Percentiles rank a stretch among this genome's conserved stretches.
Evolutionary conservation across 164 flowering plant genomes (phyloP).

Genomic region (Piper longum): DNA sequence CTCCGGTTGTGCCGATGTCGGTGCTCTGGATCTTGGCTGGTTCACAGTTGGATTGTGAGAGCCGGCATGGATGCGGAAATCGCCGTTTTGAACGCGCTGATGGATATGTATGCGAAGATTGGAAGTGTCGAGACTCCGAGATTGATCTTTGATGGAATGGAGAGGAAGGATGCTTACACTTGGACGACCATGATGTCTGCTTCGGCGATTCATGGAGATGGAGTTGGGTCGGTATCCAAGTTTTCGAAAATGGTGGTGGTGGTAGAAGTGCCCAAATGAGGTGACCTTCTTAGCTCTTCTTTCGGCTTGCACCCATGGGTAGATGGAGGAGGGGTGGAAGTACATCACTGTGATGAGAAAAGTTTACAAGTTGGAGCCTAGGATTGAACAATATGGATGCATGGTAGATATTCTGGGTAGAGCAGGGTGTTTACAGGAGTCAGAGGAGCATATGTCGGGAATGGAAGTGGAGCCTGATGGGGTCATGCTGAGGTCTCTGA

Average conservation of each 20-base stretch:
- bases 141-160: conserved; percentile 16
- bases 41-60: conserved; percentile 11
- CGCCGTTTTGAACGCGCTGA: conserved; percentile 18
- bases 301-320: conserved; percentile 24
- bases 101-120: conserved; percentile 29
- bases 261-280: conserved; percentile 18
- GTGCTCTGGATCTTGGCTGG: conserved; percentile 18
- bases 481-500: neutral
- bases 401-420: conserved; percentile 1
- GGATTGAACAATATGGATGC: conserved; percentile 1
- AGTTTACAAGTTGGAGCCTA: neutral
- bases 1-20: conserved; percentile 19
- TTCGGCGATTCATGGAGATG: conserved; percentile 28
- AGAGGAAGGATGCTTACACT: conserved; percentile 16
- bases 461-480: neutral
- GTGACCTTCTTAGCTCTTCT: conserved; percentile 24
- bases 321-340: conserved; percentile 22
- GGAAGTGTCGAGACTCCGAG: conserved; percentile 23
- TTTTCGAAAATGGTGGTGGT: conserved; percentile 14
- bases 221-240: conserved; percentile 13
- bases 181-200: conserved; percentile 24
- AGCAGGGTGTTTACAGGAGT: neutral
- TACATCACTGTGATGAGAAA: conserved; percentile 9
- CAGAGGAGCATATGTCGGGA: neutral
- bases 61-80: conserved; percentile 15